Conservation (phyloP, 257 asterid species). For the Fraxinus excelsior region DNA sequence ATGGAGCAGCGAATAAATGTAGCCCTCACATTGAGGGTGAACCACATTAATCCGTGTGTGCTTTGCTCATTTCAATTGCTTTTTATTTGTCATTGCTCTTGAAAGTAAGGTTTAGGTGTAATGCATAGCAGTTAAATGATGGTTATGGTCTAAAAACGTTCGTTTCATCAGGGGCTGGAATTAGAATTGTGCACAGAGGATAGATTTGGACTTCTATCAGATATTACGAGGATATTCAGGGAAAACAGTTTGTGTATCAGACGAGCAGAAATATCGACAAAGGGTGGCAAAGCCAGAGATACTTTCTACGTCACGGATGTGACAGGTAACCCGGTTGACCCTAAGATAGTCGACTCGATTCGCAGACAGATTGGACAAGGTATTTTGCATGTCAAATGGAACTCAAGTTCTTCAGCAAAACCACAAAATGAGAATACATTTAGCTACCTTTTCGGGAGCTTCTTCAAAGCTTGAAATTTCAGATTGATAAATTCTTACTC, state of each 20-base stretch:
- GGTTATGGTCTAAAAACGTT: constrained; percentile 15
- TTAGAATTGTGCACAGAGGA: constrained; percentile 65
- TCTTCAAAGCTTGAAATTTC: constrained; percentile 48
- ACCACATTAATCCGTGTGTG: too few species aligned
- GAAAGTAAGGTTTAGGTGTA: neutral
- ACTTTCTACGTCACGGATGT: constrained; percentile 74
- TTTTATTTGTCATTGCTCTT: neutral
- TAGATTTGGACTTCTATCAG: constrained; percentile 71
- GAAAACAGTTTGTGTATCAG: constrained; percentile 68
- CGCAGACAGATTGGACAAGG: constrained; percentile 65
- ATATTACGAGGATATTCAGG: constrained; percentile 73
- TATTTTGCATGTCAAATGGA: constrained; percentile 57
- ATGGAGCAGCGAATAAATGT: neutral
- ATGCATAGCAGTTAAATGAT: neutral
- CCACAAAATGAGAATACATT: constrained; percentile 55
- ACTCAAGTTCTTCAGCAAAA: constrained; percentile 30
- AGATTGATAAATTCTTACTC: constrained; percentile 36
- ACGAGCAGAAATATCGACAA: constrained; percentile 80
- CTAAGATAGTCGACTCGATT: constrained; percentile 62
- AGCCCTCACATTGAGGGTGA: too few species aligned
- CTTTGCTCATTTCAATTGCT: too few species aligned
- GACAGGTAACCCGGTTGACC: constrained; percentile 65
- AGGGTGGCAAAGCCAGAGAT: constrained; percentile 64
- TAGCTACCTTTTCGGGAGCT: constrained; percentile 56
- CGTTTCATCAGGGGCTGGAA: constrained; percentile 61